phyloP scores from a whole-genome alignment of 352 stramenopile genomes.

The Phytophthora gonapodyides region DNA sequence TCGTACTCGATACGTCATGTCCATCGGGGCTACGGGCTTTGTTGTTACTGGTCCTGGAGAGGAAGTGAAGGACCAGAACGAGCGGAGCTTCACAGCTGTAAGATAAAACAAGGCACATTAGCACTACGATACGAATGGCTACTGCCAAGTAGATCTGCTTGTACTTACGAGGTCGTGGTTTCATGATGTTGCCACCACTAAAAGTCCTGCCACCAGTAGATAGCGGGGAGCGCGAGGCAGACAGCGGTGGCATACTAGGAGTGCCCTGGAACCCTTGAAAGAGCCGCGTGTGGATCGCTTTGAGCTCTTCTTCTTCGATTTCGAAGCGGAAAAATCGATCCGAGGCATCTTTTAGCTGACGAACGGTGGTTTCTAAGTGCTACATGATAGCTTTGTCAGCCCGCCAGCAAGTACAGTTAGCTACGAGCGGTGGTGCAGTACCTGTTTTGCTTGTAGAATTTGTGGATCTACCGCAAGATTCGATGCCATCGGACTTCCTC shows the following conservation, averaged over 20 bases:
- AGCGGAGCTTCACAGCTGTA: conserved; percentile 30
- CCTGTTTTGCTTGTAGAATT: conserved; percentile 36
- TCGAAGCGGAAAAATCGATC: conserved; percentile 94
- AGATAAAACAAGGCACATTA: conserved; percentile 10
- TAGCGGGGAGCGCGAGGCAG: conserved; percentile 17
- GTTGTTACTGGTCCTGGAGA: conserved; percentile 13
- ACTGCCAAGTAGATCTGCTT: not conserved
- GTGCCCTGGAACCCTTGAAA: conserved; percentile 45
- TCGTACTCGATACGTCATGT: conserved; percentile 72
- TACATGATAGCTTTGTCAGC: conserved; percentile 20
- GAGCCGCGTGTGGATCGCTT: conserved; percentile 59
- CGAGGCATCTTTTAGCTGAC: conserved; percentile 75
- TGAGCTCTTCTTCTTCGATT: conserved; percentile 93
- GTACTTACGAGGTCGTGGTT: conserved; percentile 40
- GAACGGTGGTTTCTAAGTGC: conserved; percentile 69
- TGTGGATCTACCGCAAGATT: conserved; percentile 28
- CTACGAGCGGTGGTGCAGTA: conserved; percentile 3
- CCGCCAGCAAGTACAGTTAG: not conserved
- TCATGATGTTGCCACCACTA: conserved; percentile 13
- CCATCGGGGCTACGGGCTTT: conserved; percentile 27
- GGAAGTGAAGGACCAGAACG: conserved; percentile 34
- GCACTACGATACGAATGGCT: not conserved
- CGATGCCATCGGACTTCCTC: not conserved
- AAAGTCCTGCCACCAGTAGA: conserved; percentile 7
- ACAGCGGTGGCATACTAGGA: conserved; percentile 20